A percentile compares a stretch with the other conserved stretches of the same genome.
These are phyloP conservation scores for Metschnikowia lunata DNA, from an alignment of 805 yeast genomes.

Conservation along the genomic window DNA sequence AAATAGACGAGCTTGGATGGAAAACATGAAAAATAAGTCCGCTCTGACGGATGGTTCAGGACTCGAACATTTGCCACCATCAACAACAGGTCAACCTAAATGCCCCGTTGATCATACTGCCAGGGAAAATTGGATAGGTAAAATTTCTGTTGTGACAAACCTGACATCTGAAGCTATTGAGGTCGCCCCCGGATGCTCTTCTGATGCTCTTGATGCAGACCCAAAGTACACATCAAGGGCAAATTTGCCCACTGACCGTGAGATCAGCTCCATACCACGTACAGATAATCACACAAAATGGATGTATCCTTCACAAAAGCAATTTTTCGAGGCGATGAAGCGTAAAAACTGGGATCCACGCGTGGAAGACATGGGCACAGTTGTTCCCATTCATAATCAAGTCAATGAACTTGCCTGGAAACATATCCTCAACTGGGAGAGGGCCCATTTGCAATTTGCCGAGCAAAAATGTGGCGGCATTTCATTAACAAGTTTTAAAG, in stretches of 20 bases:
- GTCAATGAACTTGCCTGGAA: conserved; percentile 93
- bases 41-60: no score
- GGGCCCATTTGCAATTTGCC: conserved; percentile 46
- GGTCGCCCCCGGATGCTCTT: conserved; percentile 38
- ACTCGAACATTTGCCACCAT: no score
- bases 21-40: conserved; percentile 6
- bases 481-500: conserved; percentile 78
- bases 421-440: conserved; percentile 81
- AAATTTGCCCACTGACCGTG: conserved; percentile 65
- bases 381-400: conserved; percentile 90
- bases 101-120: conserved; percentile 73
- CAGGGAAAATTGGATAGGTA: conserved; percentile 51
- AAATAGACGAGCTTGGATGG: conserved; percentile 15
- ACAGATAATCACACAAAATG: conserved; percentile 63
- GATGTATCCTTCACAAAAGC: conserved; percentile 95
- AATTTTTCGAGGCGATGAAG: conserved; percentile 90
- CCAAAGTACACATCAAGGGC: conserved; percentile 26
- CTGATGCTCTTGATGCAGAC: conserved; percentile 35
- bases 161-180: conserved; percentile 39
- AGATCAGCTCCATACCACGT: conserved; percentile 77
- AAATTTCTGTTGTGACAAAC: conserved; percentile 24
- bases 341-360: conserved; percentile 86
- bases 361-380: conserved; percentile 77
- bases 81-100: conserved; percentile 26
- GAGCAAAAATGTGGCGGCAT: conserved; percentile 70